A percentile compares a stretch with the other conserved stretches of the same genome.
phyloP scores from a whole-genome alignment of 2,329 filamentous ascomycete species.

The Aspergillus pseudonomiae region DNA sequence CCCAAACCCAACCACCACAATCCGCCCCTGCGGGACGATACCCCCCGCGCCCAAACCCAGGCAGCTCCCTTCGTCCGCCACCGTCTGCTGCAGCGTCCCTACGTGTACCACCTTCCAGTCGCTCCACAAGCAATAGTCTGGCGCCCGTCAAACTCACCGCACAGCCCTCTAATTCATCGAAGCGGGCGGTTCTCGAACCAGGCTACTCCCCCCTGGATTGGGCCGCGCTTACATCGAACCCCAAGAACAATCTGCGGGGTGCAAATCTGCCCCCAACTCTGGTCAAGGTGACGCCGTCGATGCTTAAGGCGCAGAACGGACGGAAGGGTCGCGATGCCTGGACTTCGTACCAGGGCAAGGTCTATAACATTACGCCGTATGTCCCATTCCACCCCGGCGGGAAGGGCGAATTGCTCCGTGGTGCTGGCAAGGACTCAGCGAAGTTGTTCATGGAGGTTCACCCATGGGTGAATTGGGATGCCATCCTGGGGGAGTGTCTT shows the following conservation, averaged over 20 bases:
- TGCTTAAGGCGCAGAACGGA: conserved; percentile 77
- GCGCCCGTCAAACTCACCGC: conserved; percentile 46
- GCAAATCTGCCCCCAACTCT: conserved; percentile 52
- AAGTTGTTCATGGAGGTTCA: conserved; percentile 66
- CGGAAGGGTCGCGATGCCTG: conserved; percentile 85
- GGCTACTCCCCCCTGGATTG: conserved; percentile 96
- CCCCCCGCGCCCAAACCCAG: conserved; percentile 33
- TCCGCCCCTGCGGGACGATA: conserved; percentile 17
- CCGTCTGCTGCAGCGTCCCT: conserved; percentile 49
- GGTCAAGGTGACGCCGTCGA: conserved; percentile 78
- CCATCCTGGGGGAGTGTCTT: conserved; percentile 63
- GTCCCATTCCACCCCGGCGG: conserved; percentile 87
- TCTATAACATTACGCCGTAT: conserved; percentile 94
- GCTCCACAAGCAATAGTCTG: conserved; percentile 46
- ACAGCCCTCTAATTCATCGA: conserved; percentile 49
- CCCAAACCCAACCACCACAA: conserved; percentile 24
- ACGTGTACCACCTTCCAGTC: conserved; percentile 45
- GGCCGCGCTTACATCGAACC: conserved; percentile 72
- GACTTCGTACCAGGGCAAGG: conserved; percentile 84
- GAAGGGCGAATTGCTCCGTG: conserved; percentile 61
- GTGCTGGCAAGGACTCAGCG: conserved; percentile 67
- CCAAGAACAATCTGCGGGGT: conserved; percentile 68
- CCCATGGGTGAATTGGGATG: conserved; percentile 71
- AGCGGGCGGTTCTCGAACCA: conserved; percentile 66
- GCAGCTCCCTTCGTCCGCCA: conserved; percentile 41